Conservation (phyloP, 2,329 filamentous ascomycete species). For the Fusarium duplospermum region DNA sequence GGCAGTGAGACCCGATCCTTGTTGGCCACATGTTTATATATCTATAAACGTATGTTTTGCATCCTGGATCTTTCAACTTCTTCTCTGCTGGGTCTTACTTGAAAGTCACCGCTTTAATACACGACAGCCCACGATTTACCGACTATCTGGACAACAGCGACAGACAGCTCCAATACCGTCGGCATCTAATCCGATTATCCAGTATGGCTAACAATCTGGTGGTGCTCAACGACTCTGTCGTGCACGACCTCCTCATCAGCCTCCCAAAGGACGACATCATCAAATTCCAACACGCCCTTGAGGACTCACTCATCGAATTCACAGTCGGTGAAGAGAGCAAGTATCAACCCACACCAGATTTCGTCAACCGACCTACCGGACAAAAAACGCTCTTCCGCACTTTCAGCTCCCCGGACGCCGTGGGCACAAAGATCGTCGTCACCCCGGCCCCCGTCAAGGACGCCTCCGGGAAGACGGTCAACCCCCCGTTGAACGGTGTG, state of each 20-base stretch:
- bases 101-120: not conserved
- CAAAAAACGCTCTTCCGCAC: slow-evolving; percentile 42
- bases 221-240: slow-evolving; percentile 28
- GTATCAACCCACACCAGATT: slow-evolving; percentile 35
- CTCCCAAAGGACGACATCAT: slow-evolving; percentile 25
- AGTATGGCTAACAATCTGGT: slow-evolving; percentile 9
- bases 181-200: not conserved
- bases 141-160: not conserved
- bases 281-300: slow-evolving; percentile 17
- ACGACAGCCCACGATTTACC: not conserved
- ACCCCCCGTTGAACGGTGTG: slow-evolving; percentile 20
- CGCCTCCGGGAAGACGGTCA: not conserved
- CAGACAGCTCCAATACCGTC: not conserved
- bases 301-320: slow-evolving; percentile 27
- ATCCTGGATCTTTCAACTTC: not conserved
- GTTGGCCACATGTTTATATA: not conserved
- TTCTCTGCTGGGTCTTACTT: not conserved
- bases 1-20: not conserved
- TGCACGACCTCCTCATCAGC: slow-evolving; percentile 31
- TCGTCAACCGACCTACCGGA: slow-evolving; percentile 37
- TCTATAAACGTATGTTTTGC: not conserved
- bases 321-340: slow-evolving; percentile 27
- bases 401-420: slow-evolving; percentile 30
- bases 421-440: slow-evolving; percentile 43
- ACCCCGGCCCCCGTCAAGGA: slow-evolving; percentile 15